phyloP scores from a whole-genome alignment of 805 yeast genomes.

The Yarrowia keelungensis region DNA sequence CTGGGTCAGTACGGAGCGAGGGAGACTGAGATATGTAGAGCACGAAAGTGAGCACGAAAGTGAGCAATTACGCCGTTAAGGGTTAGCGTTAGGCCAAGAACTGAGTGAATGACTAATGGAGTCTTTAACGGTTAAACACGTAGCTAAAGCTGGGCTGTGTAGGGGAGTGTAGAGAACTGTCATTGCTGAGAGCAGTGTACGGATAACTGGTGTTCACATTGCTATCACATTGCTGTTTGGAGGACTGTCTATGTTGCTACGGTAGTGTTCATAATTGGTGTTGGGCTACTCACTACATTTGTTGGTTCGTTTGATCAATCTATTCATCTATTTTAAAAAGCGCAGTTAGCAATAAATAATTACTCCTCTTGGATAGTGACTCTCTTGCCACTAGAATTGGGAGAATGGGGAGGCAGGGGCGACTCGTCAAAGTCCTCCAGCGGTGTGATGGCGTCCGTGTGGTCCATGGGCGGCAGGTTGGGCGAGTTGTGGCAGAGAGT shows the following conservation, averaged over 20 bases:
- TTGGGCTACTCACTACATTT: neutral
- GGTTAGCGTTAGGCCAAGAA: no score
- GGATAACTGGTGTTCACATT: no score
- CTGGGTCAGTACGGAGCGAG: neutral
- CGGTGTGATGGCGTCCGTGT: neutral
- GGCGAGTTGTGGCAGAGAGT: slow-evolving; percentile 37
- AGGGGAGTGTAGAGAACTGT: no score
- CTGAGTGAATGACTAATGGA: no score
- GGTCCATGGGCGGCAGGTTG: neutral
- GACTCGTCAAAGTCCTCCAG: slow-evolving; percentile 11
- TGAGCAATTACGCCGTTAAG: no score
- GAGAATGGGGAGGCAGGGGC: slow-evolving; percentile 12
- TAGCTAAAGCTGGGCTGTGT: no score
- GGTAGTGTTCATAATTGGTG: no score
- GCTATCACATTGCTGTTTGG: no score
- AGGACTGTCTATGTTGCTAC: no score
- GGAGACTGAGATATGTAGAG: neutral
- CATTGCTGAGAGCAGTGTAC: no score
- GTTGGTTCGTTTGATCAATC: neutral
- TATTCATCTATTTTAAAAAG: slow-evolving; percentile 7
- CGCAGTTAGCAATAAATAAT: slow-evolving; percentile 33
- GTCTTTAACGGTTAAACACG: no score
- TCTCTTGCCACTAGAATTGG: neutral
- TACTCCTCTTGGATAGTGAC: slow-evolving; percentile 26
- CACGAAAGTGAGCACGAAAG: neutral